Evolutionary conservation across 208 protist genomes (phyloP), one percentile per base, ranked within the genome.

Genomic region (Porcisia deanei): DNA sequence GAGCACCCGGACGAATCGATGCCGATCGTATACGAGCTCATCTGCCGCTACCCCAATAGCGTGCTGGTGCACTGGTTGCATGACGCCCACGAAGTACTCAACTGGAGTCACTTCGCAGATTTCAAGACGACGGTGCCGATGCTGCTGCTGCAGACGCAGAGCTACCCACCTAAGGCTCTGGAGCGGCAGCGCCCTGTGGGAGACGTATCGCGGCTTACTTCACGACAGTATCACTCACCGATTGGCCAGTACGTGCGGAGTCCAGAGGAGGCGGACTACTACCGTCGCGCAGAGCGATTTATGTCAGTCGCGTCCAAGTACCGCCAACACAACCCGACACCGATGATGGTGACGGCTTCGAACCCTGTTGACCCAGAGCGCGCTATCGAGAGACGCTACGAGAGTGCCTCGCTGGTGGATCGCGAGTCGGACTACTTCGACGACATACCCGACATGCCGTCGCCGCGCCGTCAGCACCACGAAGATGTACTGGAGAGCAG

Each of bases 61-160:
- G 90, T 88, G 18, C 79, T 97, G 16, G 86, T 97, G 22, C 91
- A 96, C 78, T 96, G 88, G 86, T 85, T 97, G 37, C 94, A 95
- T 72, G 91, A 97, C 74, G 91, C 91, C 9, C 88, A 94, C 77
- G 91, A 97, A 75, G 94, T 97, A 88, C 91, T 92, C 66, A 90
- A 88, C 64, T 97, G 94, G 91, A 69, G 82, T 55, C 78, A 90
- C 76, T 94, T 97, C 75, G 57, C 61, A 0, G 86, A 93, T 37
- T 85, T 96, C 18, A 91, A 91, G 75, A 64, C 71, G 7, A 75
- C 81, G 5, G 88, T 94, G 18, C 94, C 91, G 55, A 77, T 97
- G 65, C 76, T 97, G 73, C 75, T 97, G 20, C 68, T 97, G 57
- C 85, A 95, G 68, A 94, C 93, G 1, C 76, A 86, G 49, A 93